Base-by-base conservation (phyloP, 805 yeast species). In the Ogataea pini region DNA sequence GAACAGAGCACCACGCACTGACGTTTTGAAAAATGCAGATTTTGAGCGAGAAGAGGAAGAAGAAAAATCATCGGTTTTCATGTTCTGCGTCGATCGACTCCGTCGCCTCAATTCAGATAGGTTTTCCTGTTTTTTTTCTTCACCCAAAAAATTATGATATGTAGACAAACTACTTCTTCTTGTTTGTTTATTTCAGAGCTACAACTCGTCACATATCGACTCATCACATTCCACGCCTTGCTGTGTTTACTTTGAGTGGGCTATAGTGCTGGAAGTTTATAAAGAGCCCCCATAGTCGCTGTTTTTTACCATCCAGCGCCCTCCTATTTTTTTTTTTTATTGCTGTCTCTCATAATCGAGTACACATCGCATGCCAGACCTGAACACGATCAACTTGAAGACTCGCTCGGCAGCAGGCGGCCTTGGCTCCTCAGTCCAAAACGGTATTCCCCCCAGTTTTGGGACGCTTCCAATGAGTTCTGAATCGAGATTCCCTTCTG, bases 401-500 rank as follows among this genome's bases (percentile, higher is more conserved):
- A 24, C 37, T 9, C 42, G 55, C 10, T 44, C 49, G 4, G 22
- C 33, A 3, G 33, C 48, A 16, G 38, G 19, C 16, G 8, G 33
- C 17, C 41, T 43, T 18, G 46, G 36, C 31, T 22, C 18, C 3
- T n/a, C 18, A 8, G 34, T 7, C 4, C 32, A n/a, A 28, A 28
- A 12, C n/a, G 14, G 18, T 16, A 4, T 13, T 32, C 43, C 44
- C 44, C 17, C 16, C 29, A 24, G 33, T 19, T 28, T 38, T n/a
- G 29, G 36, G 27, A 32, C 42, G 22, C 32, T 46, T 34, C 40
- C 36, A 24, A 39, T 40, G 48, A 24, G 25, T 16, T 28, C 38
- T 39, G 45, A 51, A 25, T 56, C 59, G 0, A 41, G 36, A 33
- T 53, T 51, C 28, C 46, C 57, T 13, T 36, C 50, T 27, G 40